phyloP scores from a whole-genome alignment of 78 protist genomes.

The Trichosphaerium sp. region DNA sequence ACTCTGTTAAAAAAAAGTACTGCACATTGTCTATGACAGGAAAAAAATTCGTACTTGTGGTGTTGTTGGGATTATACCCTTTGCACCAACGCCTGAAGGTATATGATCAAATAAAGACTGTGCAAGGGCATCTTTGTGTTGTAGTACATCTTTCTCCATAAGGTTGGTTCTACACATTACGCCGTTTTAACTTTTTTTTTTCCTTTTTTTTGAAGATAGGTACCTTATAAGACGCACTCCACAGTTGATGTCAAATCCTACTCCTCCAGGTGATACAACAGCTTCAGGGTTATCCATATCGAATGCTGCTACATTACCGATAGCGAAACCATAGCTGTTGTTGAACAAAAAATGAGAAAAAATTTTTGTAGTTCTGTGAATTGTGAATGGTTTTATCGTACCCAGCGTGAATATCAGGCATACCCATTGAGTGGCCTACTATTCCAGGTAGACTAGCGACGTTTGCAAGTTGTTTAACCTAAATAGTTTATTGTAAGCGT shows the following conservation, averaged over 20 bases:
- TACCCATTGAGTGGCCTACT: conserved; percentile 69
- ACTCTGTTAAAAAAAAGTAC: neutral
- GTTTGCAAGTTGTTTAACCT: conserved; percentile 71
- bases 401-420: conserved; percentile 87
- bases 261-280: conserved; percentile 90
- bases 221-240: conserved; percentile 92
- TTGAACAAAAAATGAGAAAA: no score
- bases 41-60: conserved; percentile 8
- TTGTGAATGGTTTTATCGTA: no score
- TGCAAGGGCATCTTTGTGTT: conserved; percentile 57
- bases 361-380: no score
- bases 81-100: conserved; percentile 92
- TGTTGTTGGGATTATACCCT: conserved; percentile 79
- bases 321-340: conserved; percentile 82
- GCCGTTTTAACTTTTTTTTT: no score
- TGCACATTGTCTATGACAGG: neutral
- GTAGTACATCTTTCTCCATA: conserved; percentile 50
- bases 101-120: conserved; percentile 77
- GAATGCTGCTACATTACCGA: conserved; percentile 93
- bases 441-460: conserved; percentile 85
- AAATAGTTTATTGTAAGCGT: no score
- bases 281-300: conserved; percentile 81
- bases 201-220: no score
- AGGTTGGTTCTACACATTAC: conserved; percentile 93
- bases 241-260: conserved; percentile 94